phyloP scores from a whole-genome alignment of 768 basidiomycete species.

The Solioccasus polychromus region DNA sequence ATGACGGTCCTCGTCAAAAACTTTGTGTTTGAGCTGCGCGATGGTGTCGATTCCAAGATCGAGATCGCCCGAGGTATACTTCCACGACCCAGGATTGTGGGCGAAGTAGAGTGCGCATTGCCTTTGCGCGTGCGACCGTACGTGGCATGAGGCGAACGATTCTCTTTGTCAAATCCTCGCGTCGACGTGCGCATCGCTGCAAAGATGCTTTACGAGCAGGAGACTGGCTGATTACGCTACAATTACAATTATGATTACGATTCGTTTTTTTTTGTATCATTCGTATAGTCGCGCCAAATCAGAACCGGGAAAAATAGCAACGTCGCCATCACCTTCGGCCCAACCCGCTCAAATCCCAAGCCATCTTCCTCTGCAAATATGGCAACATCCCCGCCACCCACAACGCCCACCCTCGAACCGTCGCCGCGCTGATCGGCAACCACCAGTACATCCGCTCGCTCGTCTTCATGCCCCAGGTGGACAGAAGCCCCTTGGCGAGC shows the following conservation, averaged over 20 bases:
- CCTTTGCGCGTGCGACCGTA: background rate
- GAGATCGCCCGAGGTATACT: background rate
- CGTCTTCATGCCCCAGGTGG: constrained; percentile 19
- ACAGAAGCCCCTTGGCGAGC: constrained; percentile 37
- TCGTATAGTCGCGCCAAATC: too few relatives aligned
- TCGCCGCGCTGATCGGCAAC: constrained; percentile 27
- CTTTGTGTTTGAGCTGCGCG: background rate
- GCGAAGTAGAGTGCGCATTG: background rate
- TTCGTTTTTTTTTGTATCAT: too few relatives aligned
- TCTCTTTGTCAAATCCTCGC: too few relatives aligned
- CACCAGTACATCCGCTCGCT: constrained; percentile 17
- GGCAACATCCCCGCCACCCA: constrained; percentile 21
- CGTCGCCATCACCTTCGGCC: constrained; percentile 23
- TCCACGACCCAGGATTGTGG: background rate
- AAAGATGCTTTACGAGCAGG: too few relatives aligned
- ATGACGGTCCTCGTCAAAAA: background rate
- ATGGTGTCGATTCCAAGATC: background rate
- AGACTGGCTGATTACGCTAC: too few relatives aligned
- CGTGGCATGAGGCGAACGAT: background rate
- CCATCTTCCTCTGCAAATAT: constrained; percentile 14
- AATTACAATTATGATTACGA: too few relatives aligned
- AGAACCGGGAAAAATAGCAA: too few relatives aligned
- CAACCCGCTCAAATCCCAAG: constrained; percentile 29
- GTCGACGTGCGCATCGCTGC: too few relatives aligned
- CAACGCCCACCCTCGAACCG: constrained; percentile 28